A percentile compares a stretch with the other conserved stretches of the same genome.
These are phyloP conservation scores for Anthracocystis panici-leucophaei DNA, from an alignment of 1,284 basidiomycete genomes.

Conservation along the genomic window DNA sequence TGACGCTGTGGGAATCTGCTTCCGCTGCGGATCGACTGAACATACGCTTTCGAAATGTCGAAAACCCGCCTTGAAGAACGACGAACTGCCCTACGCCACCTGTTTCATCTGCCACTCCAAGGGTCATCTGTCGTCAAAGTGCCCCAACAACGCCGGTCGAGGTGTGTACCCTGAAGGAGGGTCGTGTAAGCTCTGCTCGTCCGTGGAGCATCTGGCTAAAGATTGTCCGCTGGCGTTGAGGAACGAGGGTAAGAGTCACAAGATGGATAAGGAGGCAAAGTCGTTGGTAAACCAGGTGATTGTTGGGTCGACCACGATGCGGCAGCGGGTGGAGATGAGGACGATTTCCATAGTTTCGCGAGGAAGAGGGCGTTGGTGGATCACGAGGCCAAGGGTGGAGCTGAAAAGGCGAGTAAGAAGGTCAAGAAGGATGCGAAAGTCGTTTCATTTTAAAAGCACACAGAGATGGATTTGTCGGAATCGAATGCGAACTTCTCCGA, in stretches of 20 bases:
- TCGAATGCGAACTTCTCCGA: background rate
- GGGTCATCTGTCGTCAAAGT: constrained; percentile 84
- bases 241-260: constrained; percentile 61
- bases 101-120: constrained; percentile 84
- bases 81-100: constrained; percentile 82
- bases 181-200: constrained; percentile 89
- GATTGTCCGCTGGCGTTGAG: constrained; percentile 80
- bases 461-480: background rate
- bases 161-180: constrained; percentile 94
- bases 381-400: constrained; percentile 35
- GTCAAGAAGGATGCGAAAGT: constrained; percentile 35
- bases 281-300: constrained; percentile 29
- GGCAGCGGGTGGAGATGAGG: constrained; percentile 82
- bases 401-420: constrained; percentile 8
- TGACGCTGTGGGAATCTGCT: constrained; percentile 62
- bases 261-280: constrained; percentile 27
- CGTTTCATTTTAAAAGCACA: constrained; percentile 27
- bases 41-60: constrained; percentile 84
- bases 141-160: constrained; percentile 81
- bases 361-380: constrained; percentile 77
- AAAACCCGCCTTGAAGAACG: constrained; percentile 74
- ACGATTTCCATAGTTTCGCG: constrained; percentile 87
- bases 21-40: constrained; percentile 83
- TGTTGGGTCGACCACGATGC: constrained; percentile 68
- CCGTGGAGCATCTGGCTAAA: constrained; percentile 85